Percentiles rank a stretch among this genome's conserved stretches.
phyloP scores from a whole-genome alignment of 768 basidiomycete genomes.

The Mycena amicta region DNA sequence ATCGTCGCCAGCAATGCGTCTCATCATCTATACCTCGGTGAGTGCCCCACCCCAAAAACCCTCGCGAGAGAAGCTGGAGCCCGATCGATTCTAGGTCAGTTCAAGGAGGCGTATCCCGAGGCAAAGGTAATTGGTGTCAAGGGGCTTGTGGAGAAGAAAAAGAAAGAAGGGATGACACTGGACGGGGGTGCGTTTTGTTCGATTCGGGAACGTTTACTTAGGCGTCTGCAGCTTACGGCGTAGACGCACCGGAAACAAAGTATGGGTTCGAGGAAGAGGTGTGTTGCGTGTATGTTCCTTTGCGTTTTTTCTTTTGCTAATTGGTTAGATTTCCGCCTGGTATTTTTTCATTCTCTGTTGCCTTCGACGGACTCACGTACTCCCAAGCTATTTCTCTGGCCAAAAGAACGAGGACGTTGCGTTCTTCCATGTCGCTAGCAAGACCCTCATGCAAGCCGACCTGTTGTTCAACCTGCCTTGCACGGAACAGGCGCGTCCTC shows the following conservation, averaged over 20 bases:
- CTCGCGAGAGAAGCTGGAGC: not conserved
- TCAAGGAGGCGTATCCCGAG: conserved; percentile 69
- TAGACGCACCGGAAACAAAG: conserved; percentile 59
- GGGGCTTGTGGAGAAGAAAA: conserved; percentile 52
- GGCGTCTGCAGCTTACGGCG: conserved; percentile 53
- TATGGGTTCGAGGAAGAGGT: conserved; percentile 82
- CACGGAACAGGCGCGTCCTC: conserved; percentile 54
- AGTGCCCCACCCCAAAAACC: conserved; percentile 1
- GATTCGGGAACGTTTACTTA: not conserved
- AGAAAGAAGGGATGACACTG: conserved; percentile 52
- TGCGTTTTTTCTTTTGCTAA: not conserved
- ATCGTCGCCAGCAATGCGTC: conserved; percentile 60
- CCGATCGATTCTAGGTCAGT: conserved; percentile 45
- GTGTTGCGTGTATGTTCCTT: conserved; percentile 1
- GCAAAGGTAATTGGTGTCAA: conserved; percentile 74
- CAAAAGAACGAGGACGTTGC: conserved; percentile 81
- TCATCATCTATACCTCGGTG: conserved; percentile 63
- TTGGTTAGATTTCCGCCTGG: conserved; percentile 51
- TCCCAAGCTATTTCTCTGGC: conserved; percentile 65
- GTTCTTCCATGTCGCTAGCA: conserved; percentile 72
- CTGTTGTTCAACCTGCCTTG: conserved; percentile 81
- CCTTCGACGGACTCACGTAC: not conserved
- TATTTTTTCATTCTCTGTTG: conserved; percentile 17
- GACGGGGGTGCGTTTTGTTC: conserved; percentile 56
- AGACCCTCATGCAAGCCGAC: conserved; percentile 79